Percentiles rank a stretch among this genome's conserved stretches.
Evolutionary conservation across 345 rosid genomes (phyloP).

Genomic region (Acer campestre): DNA sequence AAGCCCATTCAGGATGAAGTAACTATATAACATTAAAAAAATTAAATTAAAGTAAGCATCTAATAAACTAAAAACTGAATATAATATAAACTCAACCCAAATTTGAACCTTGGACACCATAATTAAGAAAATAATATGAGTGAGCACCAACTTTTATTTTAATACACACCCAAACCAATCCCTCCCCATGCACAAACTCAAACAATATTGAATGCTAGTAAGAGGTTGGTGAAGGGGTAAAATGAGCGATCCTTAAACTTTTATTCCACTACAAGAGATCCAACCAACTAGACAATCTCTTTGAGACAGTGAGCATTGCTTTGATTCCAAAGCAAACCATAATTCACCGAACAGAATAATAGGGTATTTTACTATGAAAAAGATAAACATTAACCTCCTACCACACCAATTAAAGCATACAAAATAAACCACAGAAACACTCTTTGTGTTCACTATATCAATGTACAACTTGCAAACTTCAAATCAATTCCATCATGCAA

Average conservation of each 20-base stretch:
- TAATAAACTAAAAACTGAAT: neutral
- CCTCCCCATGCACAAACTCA: neutral
- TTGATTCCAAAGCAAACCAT: slow-evolving; percentile 3
- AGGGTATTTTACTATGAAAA: neutral
- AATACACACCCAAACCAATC: neutral
- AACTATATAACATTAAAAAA: slow-evolving; percentile 47
- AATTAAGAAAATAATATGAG: slow-evolving; percentile 8
- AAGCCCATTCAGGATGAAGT: slow-evolving; percentile 87
- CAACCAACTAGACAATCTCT: neutral
- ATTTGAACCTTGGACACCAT: neutral
- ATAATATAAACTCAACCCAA: neutral
- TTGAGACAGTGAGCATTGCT: neutral
- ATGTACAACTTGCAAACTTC: neutral
- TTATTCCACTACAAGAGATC: neutral
- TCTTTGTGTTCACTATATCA: neutral
- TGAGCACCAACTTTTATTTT: neutral
- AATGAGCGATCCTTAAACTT: neutral
- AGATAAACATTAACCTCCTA: neutral
- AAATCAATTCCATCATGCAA: neutral
- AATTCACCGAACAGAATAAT: neutral
- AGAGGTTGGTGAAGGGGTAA: neutral
- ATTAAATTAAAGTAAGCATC: slow-evolving; percentile 1
- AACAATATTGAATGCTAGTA: neutral
- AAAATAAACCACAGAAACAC: neutral
- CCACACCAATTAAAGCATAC: neutral